Evolutionary conservation across 306 rosid species (phyloP), one percentile per base, ranked within the genome.

Genomic region (Quercus robur): DNA sequence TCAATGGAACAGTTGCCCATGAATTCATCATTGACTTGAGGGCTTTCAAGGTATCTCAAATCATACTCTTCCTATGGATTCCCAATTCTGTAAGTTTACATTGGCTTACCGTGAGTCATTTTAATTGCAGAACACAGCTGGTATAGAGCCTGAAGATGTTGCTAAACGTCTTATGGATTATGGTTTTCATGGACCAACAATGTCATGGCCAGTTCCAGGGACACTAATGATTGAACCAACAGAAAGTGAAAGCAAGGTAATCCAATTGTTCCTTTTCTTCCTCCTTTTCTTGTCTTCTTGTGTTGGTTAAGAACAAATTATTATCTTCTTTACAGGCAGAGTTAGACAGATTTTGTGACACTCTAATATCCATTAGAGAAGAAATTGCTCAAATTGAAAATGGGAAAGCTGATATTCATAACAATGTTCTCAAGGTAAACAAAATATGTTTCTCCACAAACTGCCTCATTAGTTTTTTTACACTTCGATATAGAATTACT

Each of bases 201-300:
- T 96, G 99, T 96, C 99, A 71, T 96, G 99, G 99, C 99, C 98
- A 69, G 98, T 96, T 70, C 97, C 98, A 15, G 98, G 99, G 56
- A 96, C 99, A 13, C 97, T 96, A 86, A 96, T 96, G 99, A 86
- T 96, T 74, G 98, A 96, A 85, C 98, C 99, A 58, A 93, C 98
- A 56, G 99, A 96, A 80, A 96, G 99, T 89, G 99, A 96, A 88
- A 90, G 97, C 98, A 96, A 96, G 91, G 99, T 91, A 89, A 26
- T 57, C 7, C 76, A 73, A 68, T 28, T 52, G 19, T 41, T 33
- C 70, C 78, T 76, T 58, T 59, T 38, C 79, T 70, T 46, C n/a
- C 28, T 73, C 44, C 57, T 52, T 52, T 19, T 25, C 56, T 15
- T 71, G 33, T 56, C 58, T 51, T 31, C 25, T 54, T 79, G 82